A percentile compares a stretch with the other conserved stretches of the same genome.
Conservation (phyloP, 257 asterid genomes). For the Coffea eugenioides region DNA sequence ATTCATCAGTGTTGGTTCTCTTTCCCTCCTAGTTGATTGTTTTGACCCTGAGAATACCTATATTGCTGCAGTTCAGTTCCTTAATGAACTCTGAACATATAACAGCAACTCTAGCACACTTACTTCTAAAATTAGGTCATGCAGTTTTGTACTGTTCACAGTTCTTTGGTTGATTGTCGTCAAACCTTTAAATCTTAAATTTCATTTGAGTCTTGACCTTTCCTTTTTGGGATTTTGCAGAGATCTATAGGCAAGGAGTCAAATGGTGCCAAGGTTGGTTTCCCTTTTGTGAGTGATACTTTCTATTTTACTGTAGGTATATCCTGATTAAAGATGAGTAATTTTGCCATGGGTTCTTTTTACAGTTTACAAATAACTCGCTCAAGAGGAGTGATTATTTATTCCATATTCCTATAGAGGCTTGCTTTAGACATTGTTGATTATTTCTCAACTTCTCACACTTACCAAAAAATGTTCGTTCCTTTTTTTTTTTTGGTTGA, state of each 20-base stretch:
- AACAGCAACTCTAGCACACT: not conserved
- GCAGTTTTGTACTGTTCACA: too few relatives aligned
- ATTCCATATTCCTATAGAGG: too few relatives aligned
- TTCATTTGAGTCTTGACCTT: conserved; percentile 7
- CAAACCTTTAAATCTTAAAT: conserved; percentile 1
- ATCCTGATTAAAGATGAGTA: not conserved
- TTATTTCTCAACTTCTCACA: not conserved
- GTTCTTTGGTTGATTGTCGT: not conserved
- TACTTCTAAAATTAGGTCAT: not conserved
- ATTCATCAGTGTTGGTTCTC: not conserved
- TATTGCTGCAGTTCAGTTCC: not conserved
- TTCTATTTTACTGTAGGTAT: not conserved
- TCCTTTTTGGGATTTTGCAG: conserved; percentile 44
- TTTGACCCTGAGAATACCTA: not conserved
- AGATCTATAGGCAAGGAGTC: conserved; percentile 84
- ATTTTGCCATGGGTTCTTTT: not conserved
- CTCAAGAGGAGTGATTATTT: not conserved
- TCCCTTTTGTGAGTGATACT: not conserved
- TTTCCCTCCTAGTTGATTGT: not conserved
- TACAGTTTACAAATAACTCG: not conserved
- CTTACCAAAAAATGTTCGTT: too few relatives aligned
- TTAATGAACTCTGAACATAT: not conserved
- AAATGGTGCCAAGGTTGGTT: conserved; percentile 61
- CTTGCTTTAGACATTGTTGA: not conserved
- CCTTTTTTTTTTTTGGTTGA: not conserved